These are phyloP conservation scores for Vitis hybrid DNA, from an alignment of 177 flowering plant genomes.

Conservation along the genomic window DNA sequence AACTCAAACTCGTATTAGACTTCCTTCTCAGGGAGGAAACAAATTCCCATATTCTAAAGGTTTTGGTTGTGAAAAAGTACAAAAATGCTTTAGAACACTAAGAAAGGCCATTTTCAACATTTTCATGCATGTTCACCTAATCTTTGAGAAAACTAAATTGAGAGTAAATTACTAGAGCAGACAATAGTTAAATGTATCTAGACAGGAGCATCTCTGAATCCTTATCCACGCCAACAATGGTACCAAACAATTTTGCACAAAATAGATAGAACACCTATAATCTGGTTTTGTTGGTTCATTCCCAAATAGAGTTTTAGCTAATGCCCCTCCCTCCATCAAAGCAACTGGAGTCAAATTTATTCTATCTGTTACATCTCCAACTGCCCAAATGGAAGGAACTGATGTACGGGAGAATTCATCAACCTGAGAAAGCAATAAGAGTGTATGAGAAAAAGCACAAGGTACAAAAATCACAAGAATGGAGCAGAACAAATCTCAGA, in stretches of 20 bases:
- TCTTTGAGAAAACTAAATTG: too few relatives aligned
- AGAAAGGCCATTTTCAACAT: too few relatives aligned
- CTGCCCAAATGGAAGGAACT: constrained; percentile 98
- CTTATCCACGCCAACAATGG: neutral
- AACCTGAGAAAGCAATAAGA: constrained; percentile 43
- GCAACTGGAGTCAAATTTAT: constrained; percentile 97
- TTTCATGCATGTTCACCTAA: too few relatives aligned
- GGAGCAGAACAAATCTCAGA: neutral
- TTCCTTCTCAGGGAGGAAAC: neutral
- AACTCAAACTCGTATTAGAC: neutral
- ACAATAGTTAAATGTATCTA: neutral
- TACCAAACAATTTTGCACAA: neutral
- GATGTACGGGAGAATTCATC: constrained; percentile 88
- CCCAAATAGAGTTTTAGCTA: constrained; percentile 82
- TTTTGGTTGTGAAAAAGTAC: too few relatives aligned
- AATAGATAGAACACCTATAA: constrained; percentile 55
- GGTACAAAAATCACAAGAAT: neutral
- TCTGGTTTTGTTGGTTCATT: constrained; percentile 92
- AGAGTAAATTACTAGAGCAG: too few relatives aligned
- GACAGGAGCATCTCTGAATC: neutral
- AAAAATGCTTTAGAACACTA: too few relatives aligned
- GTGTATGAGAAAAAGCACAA: neutral
- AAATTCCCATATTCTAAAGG: neutral
- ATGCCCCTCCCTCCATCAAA: constrained; percentile 97
- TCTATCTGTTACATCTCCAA: constrained; percentile 97